Evolutionary conservation across 2,329 filamentous ascomycete genomes (phyloP).

Genomic region (Zasmidium angulare): DNA sequence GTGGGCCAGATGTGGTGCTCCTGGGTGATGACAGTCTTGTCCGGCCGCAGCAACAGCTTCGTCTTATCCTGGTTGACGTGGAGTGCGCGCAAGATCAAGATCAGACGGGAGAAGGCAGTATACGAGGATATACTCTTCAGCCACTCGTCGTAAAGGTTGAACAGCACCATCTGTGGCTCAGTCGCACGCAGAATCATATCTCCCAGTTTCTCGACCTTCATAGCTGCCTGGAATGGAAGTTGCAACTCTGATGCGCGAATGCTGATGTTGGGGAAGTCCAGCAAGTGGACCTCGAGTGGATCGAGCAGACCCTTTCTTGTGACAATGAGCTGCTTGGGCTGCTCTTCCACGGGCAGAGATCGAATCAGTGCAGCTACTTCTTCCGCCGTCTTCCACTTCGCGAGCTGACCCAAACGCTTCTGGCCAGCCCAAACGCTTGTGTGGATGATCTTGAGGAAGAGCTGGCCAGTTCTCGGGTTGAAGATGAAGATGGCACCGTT

Average conservation of each 20-base stretch:
- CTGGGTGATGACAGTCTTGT: slow-evolving; percentile 97
- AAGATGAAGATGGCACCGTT: slow-evolving; percentile 99
- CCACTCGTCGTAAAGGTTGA: slow-evolving; percentile 99
- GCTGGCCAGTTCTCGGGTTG: slow-evolving; percentile 95
- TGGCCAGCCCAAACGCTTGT: slow-evolving; percentile 99
- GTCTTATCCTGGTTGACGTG: slow-evolving; percentile 99
- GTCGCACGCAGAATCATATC: slow-evolving; percentile 98
- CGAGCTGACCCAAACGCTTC: slow-evolving; percentile 96
- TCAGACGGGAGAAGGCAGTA: slow-evolving; percentile 93
- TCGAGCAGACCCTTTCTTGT: slow-evolving; percentile 96
- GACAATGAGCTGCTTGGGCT: slow-evolving; percentile 97
- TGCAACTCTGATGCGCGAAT: slow-evolving; percentile 96
- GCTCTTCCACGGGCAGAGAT: slow-evolving; percentile 93
- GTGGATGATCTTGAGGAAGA: slow-evolving; percentile 99
- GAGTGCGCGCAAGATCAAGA: slow-evolving; percentile 88
- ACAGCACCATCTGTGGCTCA: slow-evolving; percentile 99
- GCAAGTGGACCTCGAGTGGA: slow-evolving; percentile 92
- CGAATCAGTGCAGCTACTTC: slow-evolving; percentile 97
- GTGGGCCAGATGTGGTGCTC: slow-evolving; percentile 99
- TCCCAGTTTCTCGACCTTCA: slow-evolving; percentile 99
- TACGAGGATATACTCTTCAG: slow-evolving; percentile 97
- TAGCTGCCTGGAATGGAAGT: slow-evolving; percentile 96
- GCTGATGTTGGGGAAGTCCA: slow-evolving; percentile 98
- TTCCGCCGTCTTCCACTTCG: slow-evolving; percentile 99
- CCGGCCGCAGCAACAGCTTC: slow-evolving; percentile 88